Evolutionary conservation across 305 asterid genomes (phyloP), one percentile per base, ranked within the genome.

Genomic region (Caryopteris hybrid): DNA sequence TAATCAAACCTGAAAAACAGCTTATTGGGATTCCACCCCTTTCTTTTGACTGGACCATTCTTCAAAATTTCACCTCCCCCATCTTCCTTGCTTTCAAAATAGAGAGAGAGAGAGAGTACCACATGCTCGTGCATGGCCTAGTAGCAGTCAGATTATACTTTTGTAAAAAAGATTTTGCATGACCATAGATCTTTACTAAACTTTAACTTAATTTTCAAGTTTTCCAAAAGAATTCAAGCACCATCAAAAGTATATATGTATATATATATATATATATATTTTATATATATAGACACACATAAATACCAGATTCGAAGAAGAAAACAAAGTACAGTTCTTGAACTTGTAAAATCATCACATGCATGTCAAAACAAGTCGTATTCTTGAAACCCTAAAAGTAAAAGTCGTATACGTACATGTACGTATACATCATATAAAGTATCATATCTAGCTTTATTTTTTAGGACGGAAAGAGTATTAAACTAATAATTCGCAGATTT

Each of bases 41-140:
- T 21, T 39, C 25, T 46, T 70, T 76, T 76, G 73, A 70, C 80
- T 70, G 76, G 76, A 70, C 80, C 80, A 64, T 45, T 66, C 74
- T 71, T 71, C 42, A 65, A 64, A 23, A 16, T 41, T 31, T 67
- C 70, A 74, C 61, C 66, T 10, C 59, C 64, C 58, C 57, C 34
- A 47, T 25, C 72, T 50, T 8, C 62, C 9, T 46, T 64, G 27
- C 70, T 71, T 71, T 62, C 64, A 61, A 48, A 20, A 36, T 25
- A 13, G 34, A 22, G 36, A 16, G 20, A 29, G 43, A 47, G 60
- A 38, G 48, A 61, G 46, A 39, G 17, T 41, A 56, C 13, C 27
- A 17, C 9, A 14, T 21, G 55, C 67, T 69, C 68, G 71, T 69
- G 75, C 75, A 75, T 64, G 71, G 59, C 75, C 29, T 38, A 69